phyloP scores from a whole-genome alignment of 495 filamentous ascomycete genomes.

The Tuber magnatum region DNA sequence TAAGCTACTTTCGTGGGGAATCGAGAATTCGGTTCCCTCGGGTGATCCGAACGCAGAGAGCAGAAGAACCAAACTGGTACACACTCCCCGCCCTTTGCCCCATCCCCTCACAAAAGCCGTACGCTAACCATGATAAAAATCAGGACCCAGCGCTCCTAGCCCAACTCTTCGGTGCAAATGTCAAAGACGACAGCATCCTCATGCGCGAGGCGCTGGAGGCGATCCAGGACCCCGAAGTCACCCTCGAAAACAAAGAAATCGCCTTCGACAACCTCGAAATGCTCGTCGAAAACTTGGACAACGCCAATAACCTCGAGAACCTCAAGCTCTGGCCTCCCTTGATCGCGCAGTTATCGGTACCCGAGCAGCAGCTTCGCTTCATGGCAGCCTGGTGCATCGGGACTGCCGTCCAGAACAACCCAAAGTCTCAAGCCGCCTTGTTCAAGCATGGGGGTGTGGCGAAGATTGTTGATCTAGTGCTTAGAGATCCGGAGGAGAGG shows the following conservation, averaged over 20 bases:
- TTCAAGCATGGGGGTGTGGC: conserved; percentile 64
- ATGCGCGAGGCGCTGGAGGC: conserved; percentile 78
- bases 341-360: conserved; percentile 56
- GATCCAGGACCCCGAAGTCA: conserved; percentile 55
- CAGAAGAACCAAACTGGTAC: conserved; percentile 35
- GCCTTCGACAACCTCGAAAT: conserved; percentile 97
- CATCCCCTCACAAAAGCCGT: conserved; percentile 33
- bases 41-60: conserved; percentile 41
- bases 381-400: conserved; percentile 90
- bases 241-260: conserved; percentile 67
- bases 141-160: conserved; percentile 48
- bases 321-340: conserved; percentile 76
- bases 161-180: conserved; percentile 60
- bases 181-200: conserved; percentile 76
- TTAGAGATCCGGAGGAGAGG: conserved; percentile 51
- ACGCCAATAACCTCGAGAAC: conserved; percentile 80
- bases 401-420: conserved; percentile 94
- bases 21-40: conserved; percentile 61
- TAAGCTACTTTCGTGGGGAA: conserved; percentile 86
- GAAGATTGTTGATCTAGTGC: conserved; percentile 58
- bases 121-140: conserved; percentile 16
- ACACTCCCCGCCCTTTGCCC: conserved; percentile 43
- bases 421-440: conserved; percentile 68
- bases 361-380: conserved; percentile 62
- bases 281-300: conserved; percentile 83